phyloP scores from a whole-genome alignment of 75 land plant genomes.

The Azolla pinnata region DNA sequence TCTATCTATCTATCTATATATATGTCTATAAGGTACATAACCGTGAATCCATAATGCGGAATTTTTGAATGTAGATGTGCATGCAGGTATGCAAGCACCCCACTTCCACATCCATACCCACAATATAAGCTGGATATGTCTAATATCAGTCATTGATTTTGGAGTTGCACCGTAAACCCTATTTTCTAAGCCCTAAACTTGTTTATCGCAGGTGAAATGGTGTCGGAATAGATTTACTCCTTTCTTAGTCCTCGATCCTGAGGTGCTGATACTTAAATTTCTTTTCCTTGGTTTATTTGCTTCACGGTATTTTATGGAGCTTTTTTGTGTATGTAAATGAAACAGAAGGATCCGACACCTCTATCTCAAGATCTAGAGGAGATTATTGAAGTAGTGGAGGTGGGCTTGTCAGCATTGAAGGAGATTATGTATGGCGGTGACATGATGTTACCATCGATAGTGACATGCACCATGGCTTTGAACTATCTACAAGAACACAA shows the following conservation, averaged over 20 bases:
- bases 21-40: no score
- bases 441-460: constrained; percentile 28
- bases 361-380: constrained; percentile 16
- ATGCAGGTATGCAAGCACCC: no score
- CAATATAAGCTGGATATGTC: no score
- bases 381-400: constrained; percentile 21
- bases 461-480: constrained; percentile 23
- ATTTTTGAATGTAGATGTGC: no score
- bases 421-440: constrained; percentile 23
- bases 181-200: background rate
- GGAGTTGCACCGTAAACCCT: background rate
- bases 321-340: background rate
- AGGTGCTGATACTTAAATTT: background rate
- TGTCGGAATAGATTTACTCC: constrained; percentile 24
- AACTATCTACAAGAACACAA: constrained; percentile 16
- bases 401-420: constrained; percentile 12
- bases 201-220: constrained; percentile 25
- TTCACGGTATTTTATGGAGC: background rate
- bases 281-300: background rate
- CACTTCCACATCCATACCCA: no score
- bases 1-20: no score
- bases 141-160: background rate
- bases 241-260: constrained; percentile 17
- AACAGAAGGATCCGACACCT: constrained; percentile 20
- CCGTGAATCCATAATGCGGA: no score